These are phyloP conservation scores for Micractinium sp. DNA, from an alignment of 139 green algal species.

Conservation along the genomic window DNA sequence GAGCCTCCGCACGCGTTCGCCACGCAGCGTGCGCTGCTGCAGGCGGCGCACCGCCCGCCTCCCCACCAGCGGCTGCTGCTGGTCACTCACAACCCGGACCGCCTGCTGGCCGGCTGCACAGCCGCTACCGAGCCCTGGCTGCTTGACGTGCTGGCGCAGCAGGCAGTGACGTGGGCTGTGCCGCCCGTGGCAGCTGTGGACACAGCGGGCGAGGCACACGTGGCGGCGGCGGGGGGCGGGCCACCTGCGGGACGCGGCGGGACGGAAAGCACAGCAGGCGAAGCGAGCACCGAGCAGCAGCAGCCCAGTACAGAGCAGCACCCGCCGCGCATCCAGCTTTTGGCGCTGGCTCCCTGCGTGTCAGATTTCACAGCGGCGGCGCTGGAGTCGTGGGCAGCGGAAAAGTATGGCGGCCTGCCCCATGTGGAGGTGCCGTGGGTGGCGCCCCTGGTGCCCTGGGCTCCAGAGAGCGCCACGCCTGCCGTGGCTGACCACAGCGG, in stretches of 20 bases:
- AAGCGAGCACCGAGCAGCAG: not conserved
- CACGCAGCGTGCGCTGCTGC: not conserved
- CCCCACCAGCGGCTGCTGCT: constrained; percentile 8
- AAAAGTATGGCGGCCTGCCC: not conserved
- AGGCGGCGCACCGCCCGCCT: not conserved
- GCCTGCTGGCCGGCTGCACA: not conserved
- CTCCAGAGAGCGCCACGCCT: not conserved
- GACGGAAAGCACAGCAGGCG: not conserved
- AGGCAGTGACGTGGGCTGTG: not conserved
- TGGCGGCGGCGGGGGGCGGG: not conserved
- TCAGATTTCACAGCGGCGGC: not conserved
- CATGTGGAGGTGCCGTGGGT: not conserved
- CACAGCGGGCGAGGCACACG: too few species aligned
- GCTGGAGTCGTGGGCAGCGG: not conserved
- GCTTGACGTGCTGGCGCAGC: not conserved
- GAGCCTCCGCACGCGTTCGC: not conserved
- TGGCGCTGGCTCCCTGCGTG: not conserved
- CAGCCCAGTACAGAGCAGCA: not conserved
- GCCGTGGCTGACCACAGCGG: not conserved
- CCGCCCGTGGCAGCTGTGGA: not conserved
- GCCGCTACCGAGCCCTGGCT: not conserved
- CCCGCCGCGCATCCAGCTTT: not conserved
- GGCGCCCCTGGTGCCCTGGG: constrained; percentile 2
- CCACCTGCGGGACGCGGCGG: not conserved
- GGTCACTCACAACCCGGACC: constrained; percentile 6